Conservation (phyloP, 139 green algal genomes). For the Closterium sp. region DNA sequence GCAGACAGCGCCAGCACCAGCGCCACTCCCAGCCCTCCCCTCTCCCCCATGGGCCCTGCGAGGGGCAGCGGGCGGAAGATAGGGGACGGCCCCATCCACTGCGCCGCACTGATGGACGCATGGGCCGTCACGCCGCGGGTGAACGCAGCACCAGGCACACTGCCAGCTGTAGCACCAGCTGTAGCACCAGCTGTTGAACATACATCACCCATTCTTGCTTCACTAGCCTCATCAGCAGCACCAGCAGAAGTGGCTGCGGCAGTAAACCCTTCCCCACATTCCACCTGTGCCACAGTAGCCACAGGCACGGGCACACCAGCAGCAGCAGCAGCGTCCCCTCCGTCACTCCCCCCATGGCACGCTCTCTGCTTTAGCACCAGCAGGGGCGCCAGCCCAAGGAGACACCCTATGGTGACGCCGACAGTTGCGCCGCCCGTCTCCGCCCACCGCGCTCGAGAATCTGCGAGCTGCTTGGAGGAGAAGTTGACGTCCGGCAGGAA, state of each 20-base stretch:
- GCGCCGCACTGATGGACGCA: neutral
- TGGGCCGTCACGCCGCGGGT: neutral
- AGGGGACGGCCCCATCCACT: neutral
- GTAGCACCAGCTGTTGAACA: neutral
- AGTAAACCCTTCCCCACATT: neutral
- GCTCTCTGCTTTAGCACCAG: neutral
- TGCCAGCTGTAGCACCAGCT: neutral
- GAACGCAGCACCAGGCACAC: neutral
- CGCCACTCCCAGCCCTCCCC: neutral
- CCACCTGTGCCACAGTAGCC: neutral
- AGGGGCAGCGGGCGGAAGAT: neutral
- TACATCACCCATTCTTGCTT: neutral
- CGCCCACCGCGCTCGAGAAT: constrained; percentile 4
- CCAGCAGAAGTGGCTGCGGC: neutral
- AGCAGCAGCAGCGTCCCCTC: neutral
- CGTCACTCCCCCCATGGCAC: neutral
- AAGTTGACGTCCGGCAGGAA: constrained; percentile 1
- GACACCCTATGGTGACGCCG: neutral
- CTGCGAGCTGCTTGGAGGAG: neutral
- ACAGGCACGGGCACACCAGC: neutral
- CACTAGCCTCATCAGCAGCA: neutral
- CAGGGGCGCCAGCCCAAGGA: constrained; percentile 1
- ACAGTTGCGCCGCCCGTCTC: constrained; percentile 13
- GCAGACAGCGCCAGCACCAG: neutral
- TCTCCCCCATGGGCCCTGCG: neutral